These are phyloP conservation scores for Cryphonectria radicalis DNA, from an alignment of 2,329 filamentous ascomycete species.

Conservation along the genomic window DNA sequence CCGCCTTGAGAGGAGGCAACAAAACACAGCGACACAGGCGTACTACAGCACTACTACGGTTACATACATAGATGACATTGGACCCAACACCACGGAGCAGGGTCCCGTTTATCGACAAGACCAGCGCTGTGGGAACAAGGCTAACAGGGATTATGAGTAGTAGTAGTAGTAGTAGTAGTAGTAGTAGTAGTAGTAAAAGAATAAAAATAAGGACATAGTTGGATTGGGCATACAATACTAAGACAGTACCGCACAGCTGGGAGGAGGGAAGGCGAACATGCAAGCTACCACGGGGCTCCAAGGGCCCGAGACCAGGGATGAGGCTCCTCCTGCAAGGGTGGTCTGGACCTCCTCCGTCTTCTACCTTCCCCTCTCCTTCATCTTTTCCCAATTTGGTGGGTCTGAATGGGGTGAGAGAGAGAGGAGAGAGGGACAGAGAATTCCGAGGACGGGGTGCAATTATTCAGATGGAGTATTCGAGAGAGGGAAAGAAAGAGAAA, in stretches of 20 bases:
- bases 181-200: neutral
- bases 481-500: neutral
- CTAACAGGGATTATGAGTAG: neutral
- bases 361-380: neutral
- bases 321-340: neutral
- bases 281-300: too few species aligned
- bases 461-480: too few species aligned
- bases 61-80: neutral
- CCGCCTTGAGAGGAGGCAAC: neutral
- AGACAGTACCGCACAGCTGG: too few species aligned
- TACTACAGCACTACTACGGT: neutral
- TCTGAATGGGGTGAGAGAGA: too few species aligned
- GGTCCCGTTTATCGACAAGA: neutral
- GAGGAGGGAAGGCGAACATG: too few species aligned
- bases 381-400: neutral
- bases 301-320: neutral
- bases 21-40: neutral
- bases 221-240: neutral
- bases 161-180: neutral
- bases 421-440: too few species aligned
- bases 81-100: neutral
- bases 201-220: neutral
- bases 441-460: too few species aligned
- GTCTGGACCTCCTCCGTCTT: neutral
- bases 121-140: neutral